Base-by-base conservation (phyloP, 2,329 filamentous ascomycete species). In the Apiospora aurea region DNA sequence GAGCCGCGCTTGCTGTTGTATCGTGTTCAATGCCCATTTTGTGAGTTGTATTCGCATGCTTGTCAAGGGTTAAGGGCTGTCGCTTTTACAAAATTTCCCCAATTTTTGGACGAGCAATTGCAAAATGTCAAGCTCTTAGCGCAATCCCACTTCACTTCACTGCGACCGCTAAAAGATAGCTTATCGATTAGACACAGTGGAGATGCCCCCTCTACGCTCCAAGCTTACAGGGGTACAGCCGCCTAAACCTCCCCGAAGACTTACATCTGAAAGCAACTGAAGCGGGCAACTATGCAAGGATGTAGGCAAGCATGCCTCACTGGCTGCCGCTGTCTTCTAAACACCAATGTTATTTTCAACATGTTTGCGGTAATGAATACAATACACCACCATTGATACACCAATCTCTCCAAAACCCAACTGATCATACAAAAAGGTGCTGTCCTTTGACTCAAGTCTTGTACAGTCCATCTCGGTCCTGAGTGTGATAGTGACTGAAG, bases 21-120 rank as follows among this genome's bases (percentile, higher is more conserved):
- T 74, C 67, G 41, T 75, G 61, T 66, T 77, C 72, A 70, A 73
- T 51, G 72, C 70, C 77, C 77, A 78, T 78, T 13, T 74, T 75
- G 71, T 69, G 70, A 77, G 72, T 53, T 70, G 67, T 74, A 73
- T 74, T 74, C 75, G 74, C 77, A 78, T 77, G 68, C 49, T 69
- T 47, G 38, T 53, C 64, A 44, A 64, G 41, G 34, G 29, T n/a
- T n/a, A 1, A 64, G 34, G 38, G 14, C n/a, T 64, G 57, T 64
- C 57, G 57, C 57, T 64, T 41, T 64, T 4, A 41, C 18, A 41
- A 8, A 51, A n/a, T 41, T 64, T 64, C 57, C 57, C 57, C 34
- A 41, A 64, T 41, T 41, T 64, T 64, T 38, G 34, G 57, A 41
- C 18, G 29, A 64, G 8, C 57, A 64, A 41, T 57, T 57, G 34